phyloP scores from a whole-genome alignment of 257 asterid species.

The Jasminum sambac region DNA sequence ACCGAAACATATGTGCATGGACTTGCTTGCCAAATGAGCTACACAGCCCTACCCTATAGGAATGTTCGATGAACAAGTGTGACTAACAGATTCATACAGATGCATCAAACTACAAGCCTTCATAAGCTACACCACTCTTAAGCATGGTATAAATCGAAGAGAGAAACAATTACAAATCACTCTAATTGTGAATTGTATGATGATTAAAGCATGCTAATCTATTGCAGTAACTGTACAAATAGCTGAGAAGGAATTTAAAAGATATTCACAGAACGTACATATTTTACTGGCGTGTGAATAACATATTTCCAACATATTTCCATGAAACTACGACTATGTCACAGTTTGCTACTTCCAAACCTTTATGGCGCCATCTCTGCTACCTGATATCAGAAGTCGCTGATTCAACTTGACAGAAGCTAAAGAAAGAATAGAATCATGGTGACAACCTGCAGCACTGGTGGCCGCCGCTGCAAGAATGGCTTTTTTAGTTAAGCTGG shows the following conservation, averaged over 20 bases:
- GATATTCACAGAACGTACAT: slow-evolving; percentile 33
- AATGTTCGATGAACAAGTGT: too few species aligned
- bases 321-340: slow-evolving; percentile 30
- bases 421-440: slow-evolving; percentile 80
- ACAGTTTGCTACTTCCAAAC: slow-evolving; percentile 81
- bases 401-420: slow-evolving; percentile 92
- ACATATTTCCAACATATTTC: slow-evolving; percentile 42
- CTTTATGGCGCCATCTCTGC: slow-evolving; percentile 98
- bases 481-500: slow-evolving; percentile 66
- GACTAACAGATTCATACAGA: too few species aligned
- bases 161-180: background rate
- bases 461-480: slow-evolving; percentile 86
- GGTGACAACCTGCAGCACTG: slow-evolving; percentile 96
- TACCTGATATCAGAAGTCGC: slow-evolving; percentile 91
- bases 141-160: background rate
- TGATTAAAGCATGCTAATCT: background rate
- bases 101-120: too few species aligned
- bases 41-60: too few species aligned
- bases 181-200: background rate
- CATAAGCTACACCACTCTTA: background rate
- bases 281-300: slow-evolving; percentile 15
- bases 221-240: background rate
- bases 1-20: too few species aligned
- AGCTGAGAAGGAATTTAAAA: background rate
- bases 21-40: too few species aligned